A percentile compares a stretch with the other conserved stretches of the same genome.
These are phyloP conservation scores for Serendipita sp. DNA, from an alignment of 768 basidiomycete species.

Conservation along the genomic window DNA sequence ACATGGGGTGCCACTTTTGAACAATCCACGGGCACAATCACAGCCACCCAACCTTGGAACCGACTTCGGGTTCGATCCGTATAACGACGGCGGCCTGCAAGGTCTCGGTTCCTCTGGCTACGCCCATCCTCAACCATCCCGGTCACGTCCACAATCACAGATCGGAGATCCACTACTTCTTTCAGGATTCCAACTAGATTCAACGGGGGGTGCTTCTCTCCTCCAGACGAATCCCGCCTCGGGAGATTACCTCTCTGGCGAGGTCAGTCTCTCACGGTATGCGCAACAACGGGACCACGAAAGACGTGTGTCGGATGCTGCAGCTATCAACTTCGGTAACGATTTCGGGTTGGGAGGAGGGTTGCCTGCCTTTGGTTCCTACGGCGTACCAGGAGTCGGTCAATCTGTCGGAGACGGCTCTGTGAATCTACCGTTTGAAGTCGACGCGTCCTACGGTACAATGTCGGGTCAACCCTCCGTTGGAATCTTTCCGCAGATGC, in stretches of 20 bases:
- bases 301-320: neutral
- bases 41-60: neutral
- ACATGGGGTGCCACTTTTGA: neutral
- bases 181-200: neutral
- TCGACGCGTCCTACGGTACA: neutral
- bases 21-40: neutral
- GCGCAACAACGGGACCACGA: slow-evolving; percentile 2
- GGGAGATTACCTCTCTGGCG: neutral
- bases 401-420: neutral
- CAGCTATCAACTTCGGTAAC: neutral
- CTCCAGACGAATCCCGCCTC: too few relatives aligned
- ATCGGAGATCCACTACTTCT: neutral
- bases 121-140: too few relatives aligned
- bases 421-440: slow-evolving; percentile 3
- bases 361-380: neutral
- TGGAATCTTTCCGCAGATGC: neutral
- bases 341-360: neutral
- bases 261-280: slow-evolving; percentile 1
- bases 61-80: too few relatives aligned
- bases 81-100: too few relatives aligned
- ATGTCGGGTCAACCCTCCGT: neutral
- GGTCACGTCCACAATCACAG: neutral
- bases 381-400: neutral
- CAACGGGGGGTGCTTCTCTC: neutral
- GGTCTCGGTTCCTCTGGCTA: too few relatives aligned